These are phyloP conservation scores for Pyrenula aspistea DNA, from an alignment of 495 filamentous ascomycete genomes.

Conservation along the genomic window DNA sequence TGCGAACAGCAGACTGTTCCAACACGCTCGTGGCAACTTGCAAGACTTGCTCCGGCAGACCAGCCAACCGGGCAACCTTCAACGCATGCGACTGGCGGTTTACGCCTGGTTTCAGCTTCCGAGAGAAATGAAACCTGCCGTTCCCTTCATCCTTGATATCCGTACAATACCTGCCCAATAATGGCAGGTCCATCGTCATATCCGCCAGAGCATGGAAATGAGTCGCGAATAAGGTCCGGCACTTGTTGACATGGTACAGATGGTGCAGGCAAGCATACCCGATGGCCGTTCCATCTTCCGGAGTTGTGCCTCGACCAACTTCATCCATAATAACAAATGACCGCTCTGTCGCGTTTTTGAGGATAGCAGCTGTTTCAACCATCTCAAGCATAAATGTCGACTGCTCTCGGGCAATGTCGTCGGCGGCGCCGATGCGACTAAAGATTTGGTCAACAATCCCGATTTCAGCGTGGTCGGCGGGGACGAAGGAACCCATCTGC, in stretches of 20 bases:
- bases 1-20: not conserved
- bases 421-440: conserved; percentile 82
- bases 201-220: conserved; percentile 85
- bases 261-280: conserved; percentile 82
- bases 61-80: conserved; percentile 82
- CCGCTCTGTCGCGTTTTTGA: conserved; percentile 36
- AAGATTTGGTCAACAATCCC: conserved; percentile 89
- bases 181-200: conserved; percentile 51
- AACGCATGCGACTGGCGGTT: conserved; percentile 83
- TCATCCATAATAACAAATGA: conserved; percentile 99
- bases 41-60: conserved; percentile 51
- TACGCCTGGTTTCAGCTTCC: conserved; percentile 67
- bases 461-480: conserved; percentile 71
- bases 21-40: conserved; percentile 37
- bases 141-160: conserved; percentile 61
- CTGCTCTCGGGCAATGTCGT: conserved; percentile 83
- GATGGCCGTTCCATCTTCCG: conserved; percentile 79
- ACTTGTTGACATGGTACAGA: conserved; percentile 60
- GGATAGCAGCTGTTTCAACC: conserved; percentile 39
- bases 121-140: conserved; percentile 71
- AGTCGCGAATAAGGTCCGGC: conserved; percentile 81
- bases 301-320: conserved; percentile 86
- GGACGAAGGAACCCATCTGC: conserved; percentile 84
- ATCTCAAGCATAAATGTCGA: conserved; percentile 80
- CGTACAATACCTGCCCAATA: conserved; percentile 75